These are phyloP conservation scores for Talaromyces verruculosus DNA, from an alignment of 2,329 filamentous ascomycete species.

Conservation along the genomic window DNA sequence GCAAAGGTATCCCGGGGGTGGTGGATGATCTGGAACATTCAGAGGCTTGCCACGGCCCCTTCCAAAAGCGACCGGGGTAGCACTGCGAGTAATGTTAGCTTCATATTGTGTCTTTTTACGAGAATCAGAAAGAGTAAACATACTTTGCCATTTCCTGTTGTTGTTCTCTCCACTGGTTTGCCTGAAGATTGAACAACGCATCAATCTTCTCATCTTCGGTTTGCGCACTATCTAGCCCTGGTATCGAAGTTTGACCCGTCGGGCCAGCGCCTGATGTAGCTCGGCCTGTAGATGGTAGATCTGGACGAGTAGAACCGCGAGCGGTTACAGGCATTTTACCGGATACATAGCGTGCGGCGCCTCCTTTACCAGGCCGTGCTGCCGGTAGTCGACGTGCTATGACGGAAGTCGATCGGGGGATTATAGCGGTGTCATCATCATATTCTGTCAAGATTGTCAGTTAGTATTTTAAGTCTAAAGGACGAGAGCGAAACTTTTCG, in stretches of 20 bases:
- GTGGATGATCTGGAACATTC: conserved; percentile 89
- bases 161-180: conserved; percentile 87
- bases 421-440: conserved; percentile 96
- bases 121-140: conserved; percentile 27
- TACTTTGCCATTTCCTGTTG: conserved; percentile 89
- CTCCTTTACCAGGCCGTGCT: conserved; percentile 78
- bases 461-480: not conserved
- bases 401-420: conserved; percentile 90
- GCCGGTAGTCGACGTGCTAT: conserved; percentile 85
- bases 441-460: conserved; percentile 64
- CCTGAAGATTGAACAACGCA: conserved; percentile 86
- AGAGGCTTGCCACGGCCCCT: conserved; percentile 39
- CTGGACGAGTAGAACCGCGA: conserved; percentile 72
- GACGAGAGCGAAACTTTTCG: not conserved
- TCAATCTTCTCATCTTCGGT: conserved; percentile 93
- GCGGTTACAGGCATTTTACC: conserved; percentile 91
- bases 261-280: conserved; percentile 35
- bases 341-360: conserved; percentile 90
- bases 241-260: conserved; percentile 56
- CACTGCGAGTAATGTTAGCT: conserved; percentile 38
- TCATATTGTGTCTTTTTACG: conserved; percentile 20
- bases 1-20: conserved; percentile 91
- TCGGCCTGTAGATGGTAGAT: conserved; percentile 50
- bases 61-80: conserved; percentile 45
- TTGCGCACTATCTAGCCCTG: conserved; percentile 72